phyloP scores from a whole-genome alignment of 75 land plant genomes.

The Cryptomeria japonica region DNA sequence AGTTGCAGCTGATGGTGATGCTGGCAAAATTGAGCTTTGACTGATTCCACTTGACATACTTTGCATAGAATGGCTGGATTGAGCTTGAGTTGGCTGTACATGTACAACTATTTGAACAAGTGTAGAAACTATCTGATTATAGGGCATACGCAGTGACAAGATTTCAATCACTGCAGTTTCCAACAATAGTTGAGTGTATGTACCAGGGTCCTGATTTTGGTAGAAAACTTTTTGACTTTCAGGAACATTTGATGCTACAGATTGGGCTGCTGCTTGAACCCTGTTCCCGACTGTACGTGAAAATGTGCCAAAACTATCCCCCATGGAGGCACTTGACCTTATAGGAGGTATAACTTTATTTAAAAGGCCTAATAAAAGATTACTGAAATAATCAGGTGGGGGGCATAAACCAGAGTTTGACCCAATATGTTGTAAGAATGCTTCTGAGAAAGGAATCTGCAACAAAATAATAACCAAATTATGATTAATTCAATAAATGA shows the following conservation, averaged over 20 bases:
- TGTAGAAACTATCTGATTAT: slow-evolving; percentile 74
- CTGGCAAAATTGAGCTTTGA: slow-evolving; percentile 63
- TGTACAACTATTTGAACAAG: slow-evolving; percentile 87
- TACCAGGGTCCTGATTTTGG: slow-evolving; percentile 97
- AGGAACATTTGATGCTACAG: slow-evolving; percentile 43
- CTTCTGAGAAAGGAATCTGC: slow-evolving; percentile 95
- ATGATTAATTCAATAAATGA: not conserved
- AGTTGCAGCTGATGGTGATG: slow-evolving; percentile 79
- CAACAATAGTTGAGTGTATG: slow-evolving; percentile 82
- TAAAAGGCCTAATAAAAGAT: slow-evolving; percentile 78
- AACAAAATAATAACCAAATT: slow-evolving; percentile 8
- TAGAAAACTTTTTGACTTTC: slow-evolving; percentile 88
- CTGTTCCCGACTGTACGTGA: slow-evolving; percentile 38
- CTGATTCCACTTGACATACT: slow-evolving; percentile 28
- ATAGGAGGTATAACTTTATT: slow-evolving; percentile 88
- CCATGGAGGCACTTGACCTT: slow-evolving; percentile 37
- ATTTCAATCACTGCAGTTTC: slow-evolving; percentile 98
- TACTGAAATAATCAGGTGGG: slow-evolving; percentile 82
- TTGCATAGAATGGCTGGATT: slow-evolving; percentile 52
- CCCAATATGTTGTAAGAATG: slow-evolving; percentile 71
- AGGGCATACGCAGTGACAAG: slow-evolving; percentile 77
- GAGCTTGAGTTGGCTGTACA: slow-evolving; percentile 63
- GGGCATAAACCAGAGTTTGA: slow-evolving; percentile 62
- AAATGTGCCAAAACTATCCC: slow-evolving; percentile 42
- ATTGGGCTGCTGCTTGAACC: slow-evolving; percentile 44